A percentile compares a stretch with the other conserved stretches of the same genome.
Evolutionary conservation across 768 basidiomycete genomes (phyloP).

Genomic region (Lentinula guzmanii): DNA sequence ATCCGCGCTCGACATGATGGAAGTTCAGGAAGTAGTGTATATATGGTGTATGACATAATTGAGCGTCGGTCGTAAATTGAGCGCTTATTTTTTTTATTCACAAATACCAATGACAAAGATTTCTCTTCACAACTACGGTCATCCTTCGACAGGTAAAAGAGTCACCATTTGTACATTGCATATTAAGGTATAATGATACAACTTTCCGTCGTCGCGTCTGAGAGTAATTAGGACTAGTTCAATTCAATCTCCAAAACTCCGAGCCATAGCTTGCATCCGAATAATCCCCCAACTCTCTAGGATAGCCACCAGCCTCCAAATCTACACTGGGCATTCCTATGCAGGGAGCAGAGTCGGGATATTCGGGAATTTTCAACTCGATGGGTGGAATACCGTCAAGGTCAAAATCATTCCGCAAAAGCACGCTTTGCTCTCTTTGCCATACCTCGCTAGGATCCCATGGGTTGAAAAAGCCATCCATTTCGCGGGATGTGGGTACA

Average conservation of each 20-base stretch:
- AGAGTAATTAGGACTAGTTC: background rate
- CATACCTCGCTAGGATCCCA: slow-evolving; percentile 30
- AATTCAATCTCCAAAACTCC: background rate
- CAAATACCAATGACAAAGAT: too few species aligned
- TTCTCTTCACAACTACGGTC: too few species aligned
- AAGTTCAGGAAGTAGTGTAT: too few species aligned
- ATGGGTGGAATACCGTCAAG: slow-evolving; percentile 59
- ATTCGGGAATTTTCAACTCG: slow-evolving; percentile 50
- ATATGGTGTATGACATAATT: too few species aligned
- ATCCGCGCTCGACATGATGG: background rate
- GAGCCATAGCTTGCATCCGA: background rate
- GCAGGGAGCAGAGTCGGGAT: slow-evolving; percentile 15
- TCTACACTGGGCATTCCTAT: background rate
- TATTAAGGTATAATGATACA: slow-evolving; percentile 3
- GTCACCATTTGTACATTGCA: background rate
- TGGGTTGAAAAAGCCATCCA: slow-evolving; percentile 20
- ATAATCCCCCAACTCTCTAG: background rate
- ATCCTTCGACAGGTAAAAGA: background rate
- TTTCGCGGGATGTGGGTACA: slow-evolving; percentile 30
- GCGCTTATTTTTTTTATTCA: too few species aligned
- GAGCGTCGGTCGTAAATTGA: too few species aligned
- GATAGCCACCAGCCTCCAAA: background rate
- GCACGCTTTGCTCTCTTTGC: slow-evolving; percentile 22
- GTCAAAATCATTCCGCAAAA: slow-evolving; percentile 63
- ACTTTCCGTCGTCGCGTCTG: background rate